Conservation (phyloP, 1,284 basidiomycete species). For the Calocybe gambosa region DNA sequence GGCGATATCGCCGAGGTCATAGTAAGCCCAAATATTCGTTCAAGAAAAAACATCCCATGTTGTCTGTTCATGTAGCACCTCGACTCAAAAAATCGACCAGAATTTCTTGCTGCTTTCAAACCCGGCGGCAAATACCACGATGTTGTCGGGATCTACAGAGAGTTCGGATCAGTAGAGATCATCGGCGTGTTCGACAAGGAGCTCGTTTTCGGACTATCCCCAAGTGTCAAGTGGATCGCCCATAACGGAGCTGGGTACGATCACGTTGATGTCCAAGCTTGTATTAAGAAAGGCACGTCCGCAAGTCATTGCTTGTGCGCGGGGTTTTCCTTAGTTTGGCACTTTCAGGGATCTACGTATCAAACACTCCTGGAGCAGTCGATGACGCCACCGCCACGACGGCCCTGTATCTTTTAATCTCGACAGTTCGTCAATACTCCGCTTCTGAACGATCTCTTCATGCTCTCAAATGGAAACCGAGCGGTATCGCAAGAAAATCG, state of each 20-base stretch:
- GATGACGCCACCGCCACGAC: constrained; percentile 91
- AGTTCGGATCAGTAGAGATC: constrained; percentile 56
- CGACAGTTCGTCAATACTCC: constrained; percentile 77
- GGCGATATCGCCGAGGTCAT: constrained; percentile 67
- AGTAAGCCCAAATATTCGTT: constrained; percentile 41
- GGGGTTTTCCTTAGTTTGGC: too few relatives aligned
- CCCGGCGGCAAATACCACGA: constrained; percentile 70
- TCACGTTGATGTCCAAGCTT: constrained; percentile 73
- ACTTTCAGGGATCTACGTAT: constrained; percentile 86
- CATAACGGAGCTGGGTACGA: constrained; percentile 95
- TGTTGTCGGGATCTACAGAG: constrained; percentile 75
- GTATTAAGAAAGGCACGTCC: constrained; percentile 57
- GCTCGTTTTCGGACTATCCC: constrained; percentile 62
- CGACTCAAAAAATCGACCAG: constrained; percentile 57
- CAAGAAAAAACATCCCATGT: neutral
- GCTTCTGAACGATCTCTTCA: constrained; percentile 65
- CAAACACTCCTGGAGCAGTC: constrained; percentile 87
- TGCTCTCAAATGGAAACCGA: constrained; percentile 35
- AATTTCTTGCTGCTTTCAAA: constrained; percentile 63
- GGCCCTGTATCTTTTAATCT: constrained; percentile 79
- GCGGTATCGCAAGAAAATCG: constrained; percentile 35
- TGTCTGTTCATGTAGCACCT: constrained; percentile 46
- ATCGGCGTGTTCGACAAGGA: constrained; percentile 81
- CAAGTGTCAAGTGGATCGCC: constrained; percentile 76
- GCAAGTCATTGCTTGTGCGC: too few relatives aligned